Percentiles rank a stretch among this genome's conserved stretches.
Conservation (phyloP, 2,329 filamentous ascomycete genomes). For the Emmonsiellopsis sp. region DNA sequence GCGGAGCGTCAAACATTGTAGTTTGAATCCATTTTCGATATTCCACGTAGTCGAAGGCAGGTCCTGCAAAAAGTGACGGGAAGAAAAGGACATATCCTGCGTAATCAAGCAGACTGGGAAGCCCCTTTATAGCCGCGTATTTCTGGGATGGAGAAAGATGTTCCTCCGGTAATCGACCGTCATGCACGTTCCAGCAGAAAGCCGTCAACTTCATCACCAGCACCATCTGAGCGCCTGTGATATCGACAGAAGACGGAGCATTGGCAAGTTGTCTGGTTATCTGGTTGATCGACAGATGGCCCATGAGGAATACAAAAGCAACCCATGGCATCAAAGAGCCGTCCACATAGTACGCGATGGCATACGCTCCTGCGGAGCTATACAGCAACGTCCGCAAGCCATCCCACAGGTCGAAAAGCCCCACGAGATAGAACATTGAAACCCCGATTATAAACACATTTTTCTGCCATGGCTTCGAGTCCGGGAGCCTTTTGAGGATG, state of each 20-base stretch:
- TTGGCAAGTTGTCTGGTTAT: conserved; percentile 67
- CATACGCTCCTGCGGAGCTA: conserved; percentile 70
- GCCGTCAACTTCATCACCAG: conserved; percentile 94
- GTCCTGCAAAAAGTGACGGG: conserved; percentile 78
- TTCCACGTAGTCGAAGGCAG: conserved; percentile 89
- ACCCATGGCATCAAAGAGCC: conserved; percentile 98
- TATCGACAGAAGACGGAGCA: conserved; percentile 63
- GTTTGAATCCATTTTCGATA: conserved; percentile 90
- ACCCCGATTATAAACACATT: conserved; percentile 77
- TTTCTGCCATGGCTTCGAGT: conserved; percentile 72
- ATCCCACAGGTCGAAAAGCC: conserved; percentile 85
- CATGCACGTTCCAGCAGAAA: conserved; percentile 97
- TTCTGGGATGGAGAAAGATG: conserved; percentile 83
- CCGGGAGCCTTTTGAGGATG: conserved; percentile 80
- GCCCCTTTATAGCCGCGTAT: conserved; percentile 63
- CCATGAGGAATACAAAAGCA: conserved; percentile 88
- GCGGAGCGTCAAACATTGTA: conserved; percentile 82
- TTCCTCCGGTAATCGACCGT: conserved; percentile 69
- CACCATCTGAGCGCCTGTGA: conserved; percentile 95
- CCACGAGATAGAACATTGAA: conserved; percentile 83
- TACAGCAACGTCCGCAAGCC: conserved; percentile 72
- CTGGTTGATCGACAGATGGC: conserved; percentile 86
- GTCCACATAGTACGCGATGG: conserved; percentile 72
- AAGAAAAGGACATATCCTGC: conserved; percentile 92
- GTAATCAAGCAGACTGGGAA: conserved; percentile 74